Evolutionary conservation across 2,329 filamentous ascomycete species (phyloP), one percentile per base, ranked within the genome.

Genomic region (Aspergillus tamarii): DNA sequence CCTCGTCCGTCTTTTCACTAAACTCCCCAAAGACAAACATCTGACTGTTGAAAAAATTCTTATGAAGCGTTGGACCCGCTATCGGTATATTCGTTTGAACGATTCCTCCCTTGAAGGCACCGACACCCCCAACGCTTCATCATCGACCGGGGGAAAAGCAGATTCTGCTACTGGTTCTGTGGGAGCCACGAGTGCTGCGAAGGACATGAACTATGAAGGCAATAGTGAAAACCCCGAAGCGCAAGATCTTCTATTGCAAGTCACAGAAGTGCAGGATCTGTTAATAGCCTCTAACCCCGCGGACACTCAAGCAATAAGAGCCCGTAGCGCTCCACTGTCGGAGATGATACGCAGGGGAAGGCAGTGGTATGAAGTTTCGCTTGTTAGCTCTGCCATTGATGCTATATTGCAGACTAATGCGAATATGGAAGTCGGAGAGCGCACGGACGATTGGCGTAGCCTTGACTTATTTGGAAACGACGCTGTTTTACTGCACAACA

Each of bases 241-340:
- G 23, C 66, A 73, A 19, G 69, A 73, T 30, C 60, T 79, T 8
- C 73, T 72, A 60, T 65, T 78, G 1, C 76, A 79, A 62, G 66
- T 81, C 14, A 77, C 69, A 2, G 80, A 82, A 64, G 69, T 75
- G 7, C 80, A 81, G 62, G 74, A 76, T 32, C 70, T 82, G 8
- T 46, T 73, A 2, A 67, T 74, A 45, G 71, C 68, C 11, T 60
- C 67, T 39, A 64, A 67, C 41, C 46, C 63, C 1, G 52, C 64
- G 1, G 72, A 77, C 46, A 65, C 66, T 14, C 64, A 66, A 16
- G 65, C 71, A 3, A 66, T 77, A 34, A 73, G 73, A 41, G 75
- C 74, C 12, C 72, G 72, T 19, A 74, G 73, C 28, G 60, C 59
- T 3, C 46, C 61, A 14, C 50, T 68, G 6, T 58, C 68, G 4